Percentiles rank a stretch among this genome's conserved stretches.
These are phyloP conservation scores for Solanum chacoense DNA, from an alignment of 305 asterid genomes.

Conservation along the genomic window DNA sequence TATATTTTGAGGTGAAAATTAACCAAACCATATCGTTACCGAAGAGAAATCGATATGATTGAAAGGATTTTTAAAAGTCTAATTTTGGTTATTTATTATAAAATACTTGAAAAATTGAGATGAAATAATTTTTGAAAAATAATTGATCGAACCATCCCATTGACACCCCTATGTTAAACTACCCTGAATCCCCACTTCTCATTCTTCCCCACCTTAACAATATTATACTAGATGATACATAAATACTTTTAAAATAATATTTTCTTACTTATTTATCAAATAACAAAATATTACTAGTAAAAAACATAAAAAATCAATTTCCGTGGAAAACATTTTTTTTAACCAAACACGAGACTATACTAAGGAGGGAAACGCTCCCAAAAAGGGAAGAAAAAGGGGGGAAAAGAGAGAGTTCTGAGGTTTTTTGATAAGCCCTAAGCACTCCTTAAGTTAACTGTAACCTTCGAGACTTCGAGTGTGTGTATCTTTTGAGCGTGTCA, in stretches of 20 bases:
- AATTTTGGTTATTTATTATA: too few relatives aligned
- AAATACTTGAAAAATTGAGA: not conserved
- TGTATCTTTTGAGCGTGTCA: not conserved
- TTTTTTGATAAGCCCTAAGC: not conserved
- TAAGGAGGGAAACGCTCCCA: not conserved
- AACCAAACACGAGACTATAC: not conserved
- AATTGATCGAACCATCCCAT: not conserved
- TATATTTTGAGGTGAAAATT: too few relatives aligned
- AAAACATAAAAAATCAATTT: too few relatives aligned
- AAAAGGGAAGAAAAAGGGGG: not conserved
- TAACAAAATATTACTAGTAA: too few relatives aligned
- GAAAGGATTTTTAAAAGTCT: not conserved
- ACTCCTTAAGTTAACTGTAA: not conserved
- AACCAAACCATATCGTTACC: not conserved
- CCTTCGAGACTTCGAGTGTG: not conserved
- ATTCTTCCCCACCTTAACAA: not conserved
- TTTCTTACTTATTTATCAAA: too few relatives aligned
- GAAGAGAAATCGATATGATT: not conserved
- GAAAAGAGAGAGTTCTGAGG: not conserved
- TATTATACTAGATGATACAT: too few relatives aligned
- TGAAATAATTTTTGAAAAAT: too few relatives aligned
- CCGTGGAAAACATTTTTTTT: too few relatives aligned
- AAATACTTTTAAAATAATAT: too few relatives aligned
- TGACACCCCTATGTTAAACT: not conserved
- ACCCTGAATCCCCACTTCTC: not conserved